These are phyloP conservation scores for Galerina marginata DNA, from an alignment of 768 basidiomycete species.

Conservation along the genomic window DNA sequence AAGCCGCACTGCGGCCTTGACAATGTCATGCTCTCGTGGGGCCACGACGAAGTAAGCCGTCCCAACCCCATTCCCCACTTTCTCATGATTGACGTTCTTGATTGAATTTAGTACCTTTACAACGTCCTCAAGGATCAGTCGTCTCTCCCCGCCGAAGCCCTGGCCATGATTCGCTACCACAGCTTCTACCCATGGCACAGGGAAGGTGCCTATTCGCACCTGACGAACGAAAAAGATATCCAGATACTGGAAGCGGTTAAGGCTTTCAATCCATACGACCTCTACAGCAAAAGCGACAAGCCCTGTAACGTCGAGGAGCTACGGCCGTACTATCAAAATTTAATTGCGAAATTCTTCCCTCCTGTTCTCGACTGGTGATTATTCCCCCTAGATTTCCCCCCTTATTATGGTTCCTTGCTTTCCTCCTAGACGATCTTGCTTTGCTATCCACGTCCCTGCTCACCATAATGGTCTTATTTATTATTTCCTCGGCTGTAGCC, in stretches of 20 bases:
- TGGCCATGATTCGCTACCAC: slow-evolving; percentile 94
- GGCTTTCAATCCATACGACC: slow-evolving; percentile 93
- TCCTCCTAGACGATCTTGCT: slow-evolving; percentile 5
- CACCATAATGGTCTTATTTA: background rate
- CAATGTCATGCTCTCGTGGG: slow-evolving; percentile 89
- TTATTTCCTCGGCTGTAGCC: background rate
- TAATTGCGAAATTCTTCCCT: slow-evolving; percentile 90
- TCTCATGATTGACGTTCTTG: slow-evolving; percentile 8
- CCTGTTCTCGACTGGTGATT: slow-evolving; percentile 77
- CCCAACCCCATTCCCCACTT: slow-evolving; percentile 8
- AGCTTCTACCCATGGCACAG: slow-evolving; percentile 97
- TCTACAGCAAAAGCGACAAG: slow-evolving; percentile 88
- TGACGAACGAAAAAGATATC: slow-evolving; percentile 75
- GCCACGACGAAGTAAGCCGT: slow-evolving; percentile 80
- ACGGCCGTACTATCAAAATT: slow-evolving; percentile 79
- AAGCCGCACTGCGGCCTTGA: slow-evolving; percentile 80
- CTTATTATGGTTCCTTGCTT: background rate
- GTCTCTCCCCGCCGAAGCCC: slow-evolving; percentile 76
- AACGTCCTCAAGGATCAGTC: slow-evolving; percentile 84
- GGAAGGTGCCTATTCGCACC: slow-evolving; percentile 82
- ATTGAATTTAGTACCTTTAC: slow-evolving; percentile 70
- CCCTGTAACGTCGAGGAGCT: slow-evolving; percentile 65
- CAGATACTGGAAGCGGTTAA: slow-evolving; percentile 73
- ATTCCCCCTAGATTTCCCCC: background rate
- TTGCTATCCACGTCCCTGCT: background rate